A percentile compares a stretch with the other conserved stretches of the same genome.
Conservation (phyloP, 257 asterid genomes). For the Thymus quinquecostatus region DNA sequence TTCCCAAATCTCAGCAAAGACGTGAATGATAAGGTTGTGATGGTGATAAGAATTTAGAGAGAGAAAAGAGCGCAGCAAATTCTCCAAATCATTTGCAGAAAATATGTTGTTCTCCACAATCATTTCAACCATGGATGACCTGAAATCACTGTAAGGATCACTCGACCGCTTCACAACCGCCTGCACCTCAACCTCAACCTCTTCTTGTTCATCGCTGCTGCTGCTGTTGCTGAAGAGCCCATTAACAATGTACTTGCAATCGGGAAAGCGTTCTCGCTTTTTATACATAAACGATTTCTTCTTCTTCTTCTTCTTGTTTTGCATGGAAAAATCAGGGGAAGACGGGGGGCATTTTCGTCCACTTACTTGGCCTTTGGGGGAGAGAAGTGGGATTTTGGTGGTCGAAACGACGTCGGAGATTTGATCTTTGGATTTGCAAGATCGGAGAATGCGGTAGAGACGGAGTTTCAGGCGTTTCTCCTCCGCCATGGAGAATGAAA, state of each 20-base stretch:
- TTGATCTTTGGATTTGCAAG: slow-evolving; percentile 55
- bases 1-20: slow-evolving; percentile 56
- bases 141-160: slow-evolving; percentile 60
- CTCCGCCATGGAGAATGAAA: slow-evolving; percentile 35
- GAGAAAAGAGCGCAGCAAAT: slow-evolving; percentile 52
- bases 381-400: not conserved
- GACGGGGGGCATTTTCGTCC: slow-evolving; percentile 63
- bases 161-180: slow-evolving; percentile 63
- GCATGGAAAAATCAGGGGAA: slow-evolving; percentile 39
- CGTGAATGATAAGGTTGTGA: slow-evolving; percentile 51
- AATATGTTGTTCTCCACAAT: slow-evolving; percentile 54
- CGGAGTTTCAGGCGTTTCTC: slow-evolving; percentile 47
- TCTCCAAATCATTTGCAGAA: slow-evolving; percentile 45
- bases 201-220: slow-evolving; percentile 2
- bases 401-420: slow-evolving; percentile 35
- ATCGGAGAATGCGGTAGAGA: slow-evolving; percentile 46
- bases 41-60: slow-evolving; percentile 51
- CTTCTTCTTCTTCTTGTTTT: slow-evolving; percentile 3
- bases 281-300: not conserved
- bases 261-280: slow-evolving; percentile 16
- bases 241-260: slow-evolving; percentile 16
- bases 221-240: slow-evolving; percentile 26
- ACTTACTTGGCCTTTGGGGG: slow-evolving; percentile 9
- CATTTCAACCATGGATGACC: slow-evolving; percentile 64
- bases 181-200: slow-evolving; percentile 32